These are phyloP conservation scores for Trichoderma koningii DNA, from an alignment of 2,329 filamentous ascomycete species.

Conservation along the genomic window DNA sequence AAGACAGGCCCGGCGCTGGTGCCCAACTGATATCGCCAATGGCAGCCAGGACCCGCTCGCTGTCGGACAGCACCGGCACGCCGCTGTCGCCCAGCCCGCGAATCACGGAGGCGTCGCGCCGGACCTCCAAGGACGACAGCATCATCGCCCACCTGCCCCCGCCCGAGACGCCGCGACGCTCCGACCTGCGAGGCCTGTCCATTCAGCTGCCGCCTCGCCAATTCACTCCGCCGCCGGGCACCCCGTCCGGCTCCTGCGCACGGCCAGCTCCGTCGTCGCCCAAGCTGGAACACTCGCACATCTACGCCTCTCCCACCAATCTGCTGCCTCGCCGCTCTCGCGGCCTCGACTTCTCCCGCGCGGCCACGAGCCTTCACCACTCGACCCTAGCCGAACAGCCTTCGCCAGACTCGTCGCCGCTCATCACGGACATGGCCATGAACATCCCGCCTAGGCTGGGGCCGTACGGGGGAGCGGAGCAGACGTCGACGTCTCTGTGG, in stretches of 20 bases:
- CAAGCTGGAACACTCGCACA: conserved; percentile 80
- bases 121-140: conserved; percentile 68
- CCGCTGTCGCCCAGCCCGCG: conserved; percentile 62
- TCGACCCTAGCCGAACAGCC: conserved; percentile 88
- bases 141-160: conserved; percentile 47
- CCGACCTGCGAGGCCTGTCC: conserved; percentile 64
- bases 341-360: conserved; percentile 89
- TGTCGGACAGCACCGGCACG: conserved; percentile 64
- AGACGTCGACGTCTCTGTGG: conserved; percentile 73
- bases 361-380: conserved; percentile 92
- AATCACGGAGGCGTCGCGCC: conserved; percentile 55
- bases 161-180: conserved; percentile 73
- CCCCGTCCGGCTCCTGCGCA: conserved; percentile 41
- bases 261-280: conserved; percentile 76
- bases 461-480: conserved; percentile 55
- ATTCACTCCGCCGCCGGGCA: conserved; percentile 43
- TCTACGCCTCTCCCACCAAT: conserved; percentile 83
- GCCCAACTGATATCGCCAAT: conserved; percentile 44
- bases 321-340: conserved; percentile 86
- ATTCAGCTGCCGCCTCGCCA: conserved; percentile 41
- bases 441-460: conserved; percentile 58
- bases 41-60: conserved; percentile 59
- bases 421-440: conserved; percentile 68
- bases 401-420: conserved; percentile 88
- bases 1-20: conserved; percentile 17